phyloP scores from a whole-genome alignment of 192 early-diverging fungal genomes.

The Obelidium mucronatum region DNA sequence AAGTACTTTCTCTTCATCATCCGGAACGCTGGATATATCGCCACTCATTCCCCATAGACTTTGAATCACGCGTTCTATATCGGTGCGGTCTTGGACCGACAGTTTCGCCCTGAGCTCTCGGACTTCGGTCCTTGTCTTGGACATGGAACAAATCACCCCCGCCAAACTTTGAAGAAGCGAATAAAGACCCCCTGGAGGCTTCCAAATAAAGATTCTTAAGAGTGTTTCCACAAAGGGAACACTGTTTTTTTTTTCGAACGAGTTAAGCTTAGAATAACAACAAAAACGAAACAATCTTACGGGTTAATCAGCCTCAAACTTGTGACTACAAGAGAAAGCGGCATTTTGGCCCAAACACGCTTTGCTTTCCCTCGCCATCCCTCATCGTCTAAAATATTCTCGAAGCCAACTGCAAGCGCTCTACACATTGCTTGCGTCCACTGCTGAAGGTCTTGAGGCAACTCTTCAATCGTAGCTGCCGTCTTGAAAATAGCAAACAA shows the following conservation, averaged over 20 bases:
- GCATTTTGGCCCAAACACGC: constrained; percentile 40
- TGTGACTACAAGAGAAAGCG: constrained; percentile 40
- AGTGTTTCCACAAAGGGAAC: constrained; percentile 49
- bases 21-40: not conserved
- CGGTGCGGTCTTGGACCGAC: not conserved
- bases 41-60: not conserved
- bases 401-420: constrained; percentile 39
- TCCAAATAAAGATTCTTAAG: constrained; percentile 50
- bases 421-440: constrained; percentile 26
- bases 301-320: constrained; percentile 46
- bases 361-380: constrained; percentile 45
- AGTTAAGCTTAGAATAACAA: not conserved
- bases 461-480: constrained; percentile 17
- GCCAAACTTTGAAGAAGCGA: constrained; percentile 47
- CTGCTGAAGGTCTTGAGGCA: constrained; percentile 25
- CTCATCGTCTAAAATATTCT: constrained; percentile 42
- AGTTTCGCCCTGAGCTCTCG: not conserved
- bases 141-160: constrained; percentile 34
- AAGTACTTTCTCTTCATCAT: constrained; percentile 1
- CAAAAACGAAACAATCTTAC: constrained; percentile 16
- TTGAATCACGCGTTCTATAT: not conserved
- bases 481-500: constrained; percentile 1
- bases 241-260: constrained; percentile 8
- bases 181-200: constrained; percentile 43
- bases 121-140: constrained; percentile 21